A percentile compares a stretch with the other conserved stretches of the same genome.
phyloP scores from a whole-genome alignment of 2,329 filamentous ascomycete genomes.

The Thermoascus crustaceus region DNA sequence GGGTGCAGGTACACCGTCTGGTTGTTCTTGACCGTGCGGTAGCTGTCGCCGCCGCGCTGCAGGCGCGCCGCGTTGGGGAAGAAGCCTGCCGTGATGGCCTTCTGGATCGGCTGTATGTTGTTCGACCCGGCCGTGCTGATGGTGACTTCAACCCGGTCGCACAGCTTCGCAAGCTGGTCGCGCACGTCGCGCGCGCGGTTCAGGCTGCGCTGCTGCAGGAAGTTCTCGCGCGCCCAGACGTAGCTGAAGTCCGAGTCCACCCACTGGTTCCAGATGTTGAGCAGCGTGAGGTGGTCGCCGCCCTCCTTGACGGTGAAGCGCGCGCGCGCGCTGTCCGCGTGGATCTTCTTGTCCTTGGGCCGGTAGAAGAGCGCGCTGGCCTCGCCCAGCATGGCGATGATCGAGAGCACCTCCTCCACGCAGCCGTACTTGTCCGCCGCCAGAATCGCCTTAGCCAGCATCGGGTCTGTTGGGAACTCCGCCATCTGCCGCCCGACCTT shows the following conservation, averaged over 20 bases:
- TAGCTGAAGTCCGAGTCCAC: conserved; percentile 82
- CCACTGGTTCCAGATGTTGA: conserved; percentile 96
- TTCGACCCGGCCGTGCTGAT: conserved; percentile 58
- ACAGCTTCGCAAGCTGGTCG: conserved; percentile 85
- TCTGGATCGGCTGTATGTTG: conserved; percentile 73
- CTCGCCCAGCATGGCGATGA: conserved; percentile 91
- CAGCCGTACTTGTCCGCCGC: conserved; percentile 86
- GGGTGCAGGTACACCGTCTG: conserved; percentile 89
- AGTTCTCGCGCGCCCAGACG: conserved; percentile 88
- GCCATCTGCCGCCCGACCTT: conserved; percentile 90
- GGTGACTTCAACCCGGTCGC: conserved; percentile 82
- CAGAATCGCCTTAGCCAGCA: conserved; percentile 82
- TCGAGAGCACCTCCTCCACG: conserved; percentile 82
- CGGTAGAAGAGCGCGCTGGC: conserved; percentile 84
- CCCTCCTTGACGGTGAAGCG: conserved; percentile 86
- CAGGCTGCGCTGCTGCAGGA: conserved; percentile 82
- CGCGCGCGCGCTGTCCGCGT: conserved; percentile 81
- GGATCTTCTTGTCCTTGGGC: conserved; percentile 94
- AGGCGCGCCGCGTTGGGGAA: conserved; percentile 86
- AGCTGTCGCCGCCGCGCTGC: conserved; percentile 74
- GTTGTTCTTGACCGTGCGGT: conserved; percentile 85
- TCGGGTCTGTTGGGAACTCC: conserved; percentile 87
- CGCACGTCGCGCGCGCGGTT: conserved; percentile 83
- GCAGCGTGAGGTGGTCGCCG: conserved; percentile 77
- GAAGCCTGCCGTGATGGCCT: conserved; percentile 83